phyloP scores from a whole-genome alignment of 2,329 filamentous ascomycete species.

The Cercospora sojina region DNA sequence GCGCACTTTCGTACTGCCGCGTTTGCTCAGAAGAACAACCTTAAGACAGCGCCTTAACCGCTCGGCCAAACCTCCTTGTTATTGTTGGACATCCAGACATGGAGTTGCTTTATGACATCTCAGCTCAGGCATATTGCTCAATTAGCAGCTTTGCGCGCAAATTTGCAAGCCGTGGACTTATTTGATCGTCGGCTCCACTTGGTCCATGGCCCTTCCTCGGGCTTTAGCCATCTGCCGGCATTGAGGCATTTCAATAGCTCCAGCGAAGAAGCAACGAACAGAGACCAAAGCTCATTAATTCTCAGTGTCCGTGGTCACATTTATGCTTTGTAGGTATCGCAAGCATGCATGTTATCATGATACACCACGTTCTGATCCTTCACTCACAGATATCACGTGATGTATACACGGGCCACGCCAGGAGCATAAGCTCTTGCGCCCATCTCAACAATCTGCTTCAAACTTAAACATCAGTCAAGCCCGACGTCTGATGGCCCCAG shows the following conservation, averaged over 20 bases:
- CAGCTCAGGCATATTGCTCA: background rate
- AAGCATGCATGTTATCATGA: too few species aligned
- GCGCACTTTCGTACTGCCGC: conserved; percentile 8
- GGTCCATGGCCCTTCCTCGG: background rate
- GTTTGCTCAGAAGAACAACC: conserved; percentile 1
- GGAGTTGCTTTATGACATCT: background rate
- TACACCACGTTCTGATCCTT: too few species aligned
- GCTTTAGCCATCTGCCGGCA: background rate
- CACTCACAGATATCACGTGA: too few species aligned
- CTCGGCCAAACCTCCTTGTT: conserved; percentile 13
- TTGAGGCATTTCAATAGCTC: background rate
- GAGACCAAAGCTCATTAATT: too few species aligned
- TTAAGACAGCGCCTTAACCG: conserved; percentile 16
- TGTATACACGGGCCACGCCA: too few species aligned
- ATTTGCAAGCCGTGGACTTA: background rate
- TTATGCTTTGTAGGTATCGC: too few species aligned
- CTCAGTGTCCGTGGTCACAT: too few species aligned
- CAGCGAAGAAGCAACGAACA: background rate
- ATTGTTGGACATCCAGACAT: background rate
- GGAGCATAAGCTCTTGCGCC: too few species aligned
- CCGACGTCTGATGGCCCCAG: too few species aligned
- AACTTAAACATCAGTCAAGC: too few species aligned
- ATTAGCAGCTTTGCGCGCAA: background rate
- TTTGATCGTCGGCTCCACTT: background rate
- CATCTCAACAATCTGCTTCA: too few species aligned